These are phyloP conservation scores for Osmanthus fragrans DNA, from an alignment of 257 asterid genomes.

Conservation along the genomic window DNA sequence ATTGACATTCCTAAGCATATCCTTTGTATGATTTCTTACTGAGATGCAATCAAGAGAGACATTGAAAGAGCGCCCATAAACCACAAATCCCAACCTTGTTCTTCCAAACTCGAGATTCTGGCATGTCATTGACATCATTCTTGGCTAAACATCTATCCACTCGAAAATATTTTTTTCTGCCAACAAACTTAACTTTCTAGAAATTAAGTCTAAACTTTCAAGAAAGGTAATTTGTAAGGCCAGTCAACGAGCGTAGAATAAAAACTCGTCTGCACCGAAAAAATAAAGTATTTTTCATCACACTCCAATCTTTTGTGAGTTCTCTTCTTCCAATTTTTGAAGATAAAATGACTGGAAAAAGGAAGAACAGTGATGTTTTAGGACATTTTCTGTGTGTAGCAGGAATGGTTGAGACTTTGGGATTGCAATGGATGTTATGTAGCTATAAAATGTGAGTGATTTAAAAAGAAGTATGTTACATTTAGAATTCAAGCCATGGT, in stretches of 20 bases:
- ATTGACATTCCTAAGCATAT: conserved; percentile 41
- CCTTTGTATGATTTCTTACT: conserved; percentile 36
- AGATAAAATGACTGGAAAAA: not conserved
- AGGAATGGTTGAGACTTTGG: not conserved
- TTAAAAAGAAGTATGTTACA: not conserved
- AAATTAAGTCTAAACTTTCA: no score
- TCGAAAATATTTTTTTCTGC: no score
- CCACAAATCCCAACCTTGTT: conserved; percentile 51
- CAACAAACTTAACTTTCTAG: no score
- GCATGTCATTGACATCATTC: conserved; percentile 67
- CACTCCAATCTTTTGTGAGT: no score
- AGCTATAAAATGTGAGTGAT: not conserved
- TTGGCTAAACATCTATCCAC: not conserved
- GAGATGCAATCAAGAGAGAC: conserved; percentile 40
- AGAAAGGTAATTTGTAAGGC: no score
- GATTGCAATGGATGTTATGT: conserved; percentile 33
- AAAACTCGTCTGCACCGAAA: conserved; percentile 14
- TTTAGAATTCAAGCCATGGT: not conserved
- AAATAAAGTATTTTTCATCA: conserved; percentile 8
- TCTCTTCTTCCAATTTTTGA: not conserved
- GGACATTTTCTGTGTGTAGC: not conserved
- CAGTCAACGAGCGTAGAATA: conserved; percentile 12
- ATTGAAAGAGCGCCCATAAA: conserved; percentile 71
- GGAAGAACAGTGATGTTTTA: conserved; percentile 6
- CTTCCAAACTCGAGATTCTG: conserved; percentile 65